These are phyloP conservation scores for Sporisorium graminicola DNA, from an alignment of 1,284 basidiomycete species.

Conservation along the genomic window DNA sequence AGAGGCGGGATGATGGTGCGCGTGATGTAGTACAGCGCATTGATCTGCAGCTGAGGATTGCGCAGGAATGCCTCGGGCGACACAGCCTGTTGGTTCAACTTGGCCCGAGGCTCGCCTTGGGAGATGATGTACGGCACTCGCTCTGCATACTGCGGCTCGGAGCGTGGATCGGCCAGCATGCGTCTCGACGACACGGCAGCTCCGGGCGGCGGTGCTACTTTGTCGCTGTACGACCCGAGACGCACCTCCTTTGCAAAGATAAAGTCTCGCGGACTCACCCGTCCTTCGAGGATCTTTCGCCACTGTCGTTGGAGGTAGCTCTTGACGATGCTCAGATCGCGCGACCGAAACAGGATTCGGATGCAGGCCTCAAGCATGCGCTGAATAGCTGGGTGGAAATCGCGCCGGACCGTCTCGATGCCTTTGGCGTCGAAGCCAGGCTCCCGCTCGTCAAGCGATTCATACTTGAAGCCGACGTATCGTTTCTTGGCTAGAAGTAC, in stretches of 20 bases:
- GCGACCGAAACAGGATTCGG: conserved; percentile 81
- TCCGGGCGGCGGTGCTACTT: conserved; percentile 87
- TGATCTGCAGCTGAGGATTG: conserved; percentile 79
- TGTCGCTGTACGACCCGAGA: conserved; percentile 81
- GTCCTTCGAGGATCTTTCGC: conserved; percentile 84
- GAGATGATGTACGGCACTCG: conserved; percentile 90
- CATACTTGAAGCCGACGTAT: conserved; percentile 96
- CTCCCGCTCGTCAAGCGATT: conserved; percentile 81
- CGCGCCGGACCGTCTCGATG: conserved; percentile 93
- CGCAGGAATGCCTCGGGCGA: conserved; percentile 82
- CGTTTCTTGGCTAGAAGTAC: conserved; percentile 95
- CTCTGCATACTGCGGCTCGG: conserved; percentile 91
- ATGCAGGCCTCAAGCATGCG: conserved; percentile 66
- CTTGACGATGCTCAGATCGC: conserved; percentile 89
- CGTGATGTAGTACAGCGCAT: conserved; percentile 90
- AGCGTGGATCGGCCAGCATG: conserved; percentile 80
- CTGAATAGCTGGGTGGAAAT: conserved; percentile 71
- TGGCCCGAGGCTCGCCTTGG: conserved; percentile 77
- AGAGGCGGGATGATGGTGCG: conserved; percentile 88
- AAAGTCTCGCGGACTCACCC: conserved; percentile 87
- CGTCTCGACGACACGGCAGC: conserved; percentile 85
- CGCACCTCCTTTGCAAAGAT: conserved; percentile 93
- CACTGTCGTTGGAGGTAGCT: conserved; percentile 87
- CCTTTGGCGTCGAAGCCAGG: conserved; percentile 96
- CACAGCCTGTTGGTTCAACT: conserved; percentile 85